Base-by-base conservation (phyloP, 108 stramenopile species). In the Stephanodiscus minutulus region DNA sequence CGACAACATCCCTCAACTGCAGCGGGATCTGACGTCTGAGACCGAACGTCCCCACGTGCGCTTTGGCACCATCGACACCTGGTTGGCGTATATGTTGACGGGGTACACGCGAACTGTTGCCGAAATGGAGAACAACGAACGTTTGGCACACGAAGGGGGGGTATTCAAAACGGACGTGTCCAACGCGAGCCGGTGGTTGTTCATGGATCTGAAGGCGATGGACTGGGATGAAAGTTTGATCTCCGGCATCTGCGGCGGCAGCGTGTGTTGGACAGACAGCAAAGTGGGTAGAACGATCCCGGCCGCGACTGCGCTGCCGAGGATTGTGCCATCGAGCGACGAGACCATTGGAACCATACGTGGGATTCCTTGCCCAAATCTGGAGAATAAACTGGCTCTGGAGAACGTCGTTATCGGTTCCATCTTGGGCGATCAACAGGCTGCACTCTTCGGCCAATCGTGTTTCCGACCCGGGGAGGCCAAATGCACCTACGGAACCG, bases 401-500 rank as follows among this genome's bases (percentile, higher is more conserved):
- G 72, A 84, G 25, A 85, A 88, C 61, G 92, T 97, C 18, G 88
- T 89, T 21, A 59, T 99, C 1, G 77, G 89, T 0, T 84, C 91
- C 21, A 92, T 99, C 41, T 69, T 99, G 25, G 99, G 98, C 7
- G 98, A 98, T 78, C 99, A 99, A 79, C 96, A 98, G 43, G 96
- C 97, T 2, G 98, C 98, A 24, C 69, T 98, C 55, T 97, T 99
- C 68, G 98, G 98, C 3, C 96, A 98, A 82, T 73, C 86, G 15
- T 96, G 96, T 62, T 98, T 97, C 81, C 64, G 65, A 22, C 81
- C 88, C 1, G 98, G 99, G 21, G 82, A 95, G 53, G 96, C 95
- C 7, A 98, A 97, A 77, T 91, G 87, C 68, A 99, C 99, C 10
- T 99, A 97, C 78, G 99, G 99, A 13, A 98, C 99, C 3, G 99